Evolutionary conservation across 75 land plant species (phyloP), one percentile per base, ranked within the genome.

Genomic region (Cupressus sempervirens): DNA sequence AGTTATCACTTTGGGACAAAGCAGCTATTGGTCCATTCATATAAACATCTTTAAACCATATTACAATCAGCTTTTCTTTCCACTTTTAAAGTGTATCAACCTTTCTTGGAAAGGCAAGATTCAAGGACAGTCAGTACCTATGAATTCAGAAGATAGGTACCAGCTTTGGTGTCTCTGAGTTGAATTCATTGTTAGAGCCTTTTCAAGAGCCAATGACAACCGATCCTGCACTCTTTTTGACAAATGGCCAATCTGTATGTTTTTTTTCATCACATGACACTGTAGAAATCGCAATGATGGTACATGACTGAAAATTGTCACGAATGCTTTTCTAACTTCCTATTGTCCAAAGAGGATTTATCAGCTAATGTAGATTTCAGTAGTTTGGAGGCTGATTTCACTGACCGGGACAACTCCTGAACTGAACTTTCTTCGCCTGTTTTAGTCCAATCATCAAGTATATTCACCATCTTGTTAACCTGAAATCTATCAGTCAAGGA

Each of bases 381-480:
- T 77, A 38, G 13, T 43, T 77, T 77, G 48, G 48, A 77, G 9
- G 81, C 81, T 77, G 81, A 41, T 77, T n/a, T 77, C 81, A 43
- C 81, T 77, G 81, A 77, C 45, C 29, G n/a, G n/a, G 81, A 77
- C 81, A 77, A 77, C n/a, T 40, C 81, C 43, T 77, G 81, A 77
- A 43, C 81, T 18, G 81, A 77, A 26, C 48, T 77, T 10, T 77
- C 81, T 41, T 77, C 81, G 23, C 43, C 81, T 38, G 3, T 23
- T 77, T 23, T 77, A 77, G 43, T 77, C 81, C 48, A 77, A 77
- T 77, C 48, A 77, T 77, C 50, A 77, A 77, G 81, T 77, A 77
- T 23, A 43, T 77, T 1, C 11, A 43, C 29, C 46, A 77, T 77
- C n/a, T 77, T 77, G 81, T 46, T 77, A 26, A 77, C 81, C 81